Conservation (phyloP, 345 rosid species). For the Salix purpurea region DNA sequence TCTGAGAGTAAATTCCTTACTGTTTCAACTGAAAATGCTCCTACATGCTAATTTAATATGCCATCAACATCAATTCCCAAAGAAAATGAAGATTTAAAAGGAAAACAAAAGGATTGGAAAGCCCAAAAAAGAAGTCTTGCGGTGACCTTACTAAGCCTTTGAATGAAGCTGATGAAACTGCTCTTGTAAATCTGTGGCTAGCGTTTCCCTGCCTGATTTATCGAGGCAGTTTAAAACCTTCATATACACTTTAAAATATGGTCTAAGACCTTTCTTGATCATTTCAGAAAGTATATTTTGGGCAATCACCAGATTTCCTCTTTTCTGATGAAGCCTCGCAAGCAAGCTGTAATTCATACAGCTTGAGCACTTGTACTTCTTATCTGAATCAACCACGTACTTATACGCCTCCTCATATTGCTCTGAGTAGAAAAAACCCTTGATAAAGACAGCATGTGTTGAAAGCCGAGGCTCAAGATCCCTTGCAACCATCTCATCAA, state of each 20-base stretch:
- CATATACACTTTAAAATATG: slow-evolving; percentile 29
- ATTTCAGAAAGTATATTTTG: slow-evolving; percentile 41
- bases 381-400: slow-evolving; percentile 29
- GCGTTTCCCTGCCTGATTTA: slow-evolving; percentile 24
- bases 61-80: background rate
- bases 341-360: slow-evolving; percentile 37
- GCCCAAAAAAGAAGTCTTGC: background rate
- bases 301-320: slow-evolving; percentile 29
- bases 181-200: background rate
- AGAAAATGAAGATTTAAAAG: background rate
- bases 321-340: slow-evolving; percentile 39
- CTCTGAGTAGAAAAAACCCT: slow-evolving; percentile 25
- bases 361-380: slow-evolving; percentile 19
- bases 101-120: background rate
- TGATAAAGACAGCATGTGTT: slow-evolving; percentile 46
- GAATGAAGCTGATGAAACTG: slow-evolving; percentile 7
- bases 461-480: slow-evolving; percentile 42
- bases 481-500: slow-evolving; percentile 33
- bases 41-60: background rate
- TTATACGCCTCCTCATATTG: slow-evolving; percentile 36
- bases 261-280: slow-evolving; percentile 50
- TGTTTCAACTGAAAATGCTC: background rate
- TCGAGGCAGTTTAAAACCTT: slow-evolving; percentile 30
- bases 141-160: background rate
- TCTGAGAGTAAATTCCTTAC: background rate